Evolutionary conservation across 139 green algal genomes (phyloP).

Genomic region (Coelastrella sp.): DNA sequence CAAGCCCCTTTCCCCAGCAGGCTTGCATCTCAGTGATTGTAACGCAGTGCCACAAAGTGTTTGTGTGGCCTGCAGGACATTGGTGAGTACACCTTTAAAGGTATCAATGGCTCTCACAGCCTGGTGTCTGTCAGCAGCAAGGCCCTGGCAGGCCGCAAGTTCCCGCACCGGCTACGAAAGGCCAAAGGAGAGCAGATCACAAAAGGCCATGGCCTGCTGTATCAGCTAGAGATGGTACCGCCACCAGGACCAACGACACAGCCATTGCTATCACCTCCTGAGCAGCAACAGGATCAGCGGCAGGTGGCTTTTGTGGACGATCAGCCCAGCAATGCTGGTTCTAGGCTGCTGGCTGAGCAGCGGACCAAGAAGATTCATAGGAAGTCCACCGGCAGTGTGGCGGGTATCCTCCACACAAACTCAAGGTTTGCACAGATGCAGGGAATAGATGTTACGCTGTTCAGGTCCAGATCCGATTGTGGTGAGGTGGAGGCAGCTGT

Average conservation of each 20-base stretch:
- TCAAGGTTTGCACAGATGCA: not conserved
- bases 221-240: constrained; percentile 29
- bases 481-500: not conserved
- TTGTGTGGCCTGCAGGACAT: constrained; percentile 33
- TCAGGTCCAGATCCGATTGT: not conserved
- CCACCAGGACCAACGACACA: not conserved
- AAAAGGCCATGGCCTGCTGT: constrained; percentile 45
- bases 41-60: not conserved
- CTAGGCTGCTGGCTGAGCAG: no score
- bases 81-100: constrained; percentile 61
- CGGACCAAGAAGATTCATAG: not conserved
- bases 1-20: no score
- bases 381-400: not conserved
- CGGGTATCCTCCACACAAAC: not conserved
- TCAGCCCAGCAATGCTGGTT: no score
- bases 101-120: constrained; percentile 53
- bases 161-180: constrained; percentile 48
- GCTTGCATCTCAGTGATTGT: no score
- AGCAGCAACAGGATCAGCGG: no score
- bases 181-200: constrained; percentile 54
- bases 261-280: no score
- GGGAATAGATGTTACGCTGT: not conserved
- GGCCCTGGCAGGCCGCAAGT: constrained; percentile 43
- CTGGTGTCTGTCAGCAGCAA: constrained; percentile 52
- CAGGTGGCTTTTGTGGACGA: no score